Evolutionary conservation across 768 basidiomycete species (phyloP), one percentile per base, ranked within the genome.

Genomic region (Goffeauzyma gilvescens): DNA sequence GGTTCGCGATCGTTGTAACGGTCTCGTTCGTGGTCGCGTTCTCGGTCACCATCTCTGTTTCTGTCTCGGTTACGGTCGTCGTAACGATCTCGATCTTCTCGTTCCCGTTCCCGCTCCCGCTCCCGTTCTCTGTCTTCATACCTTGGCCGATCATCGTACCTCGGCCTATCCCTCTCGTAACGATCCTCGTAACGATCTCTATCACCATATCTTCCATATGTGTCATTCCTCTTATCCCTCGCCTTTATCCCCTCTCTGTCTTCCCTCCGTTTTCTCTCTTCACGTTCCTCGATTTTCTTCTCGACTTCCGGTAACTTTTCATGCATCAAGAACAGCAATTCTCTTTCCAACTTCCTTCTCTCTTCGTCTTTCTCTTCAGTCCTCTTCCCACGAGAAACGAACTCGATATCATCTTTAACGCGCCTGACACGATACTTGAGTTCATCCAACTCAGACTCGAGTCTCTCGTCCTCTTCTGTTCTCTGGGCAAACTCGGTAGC

Each of bases 291-390:
- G 37, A 93, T 75, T 59, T 75, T 76, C 50, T 77, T 71, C 64
- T 96, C 87, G 6, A 98, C 72, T 42, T 85, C 83, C 0, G 93
- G 93, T 4, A 98, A 69, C 34, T 79, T 73, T 57, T 90, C 85
- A 55, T 96, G 87, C 76, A 82, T 75, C 40, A 98, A 67, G 34
- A 71, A 68, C 43, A 90, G 62, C 15, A 95, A 67, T 53, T 96
- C 86, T 32, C 90, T 71, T 65, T 98, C 93, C 22, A 93, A 69
- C 51, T 76, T 72, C 17, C 90, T 67, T 42, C 78, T 69, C 57
- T 96, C 87, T 50, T 86, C 80, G 42, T 93, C 86, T 64, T 80
- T 81, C 14, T 73, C 71, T 8, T 67, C 59, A 3, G 75, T 73
- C 45, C 76, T 71, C 1, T 84, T 75, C 0, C 84, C 81, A 6